Evolutionary conservation across 352 stramenopile species (phyloP).

Genomic region (Aphanomyces stellatus): DNA sequence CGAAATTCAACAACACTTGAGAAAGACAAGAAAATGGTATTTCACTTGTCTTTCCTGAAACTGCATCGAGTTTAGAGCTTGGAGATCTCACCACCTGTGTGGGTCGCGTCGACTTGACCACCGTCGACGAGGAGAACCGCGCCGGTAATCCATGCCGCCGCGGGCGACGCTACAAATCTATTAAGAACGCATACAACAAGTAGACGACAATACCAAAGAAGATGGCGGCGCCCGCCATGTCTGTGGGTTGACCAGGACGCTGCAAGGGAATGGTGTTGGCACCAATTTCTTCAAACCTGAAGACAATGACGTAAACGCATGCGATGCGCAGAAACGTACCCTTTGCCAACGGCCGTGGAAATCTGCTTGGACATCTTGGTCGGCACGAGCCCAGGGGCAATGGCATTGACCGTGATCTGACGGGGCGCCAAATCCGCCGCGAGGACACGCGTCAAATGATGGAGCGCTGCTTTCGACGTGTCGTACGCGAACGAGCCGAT

Average conservation of each 20-base stretch:
- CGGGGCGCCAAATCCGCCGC: conserved; percentile 82
- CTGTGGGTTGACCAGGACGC: conserved; percentile 74
- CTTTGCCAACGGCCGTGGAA: conserved; percentile 31
- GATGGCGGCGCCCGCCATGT: conserved; percentile 92
- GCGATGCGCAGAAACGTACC: neutral
- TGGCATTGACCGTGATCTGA: conserved; percentile 92
- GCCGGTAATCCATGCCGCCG: conserved; percentile 88
- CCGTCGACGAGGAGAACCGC: conserved; percentile 89
- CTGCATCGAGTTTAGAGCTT: neutral
- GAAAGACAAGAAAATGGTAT: too few species aligned
- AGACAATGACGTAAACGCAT: neutral
- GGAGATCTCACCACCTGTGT: neutral
- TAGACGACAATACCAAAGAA: conserved; percentile 34
- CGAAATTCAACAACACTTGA: too few species aligned
- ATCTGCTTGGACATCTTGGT: conserved; percentile 86
- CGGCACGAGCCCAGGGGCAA: conserved; percentile 89
- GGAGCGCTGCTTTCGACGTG: conserved; percentile 90
- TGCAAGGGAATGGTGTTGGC: conserved; percentile 62
- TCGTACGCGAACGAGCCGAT: conserved; percentile 92
- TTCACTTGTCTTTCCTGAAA: too few species aligned
- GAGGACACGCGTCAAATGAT: conserved; percentile 90
- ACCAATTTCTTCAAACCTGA: conserved; percentile 47
- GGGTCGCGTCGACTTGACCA: conserved; percentile 45
- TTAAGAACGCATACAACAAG: neutral
- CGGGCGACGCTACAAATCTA: conserved; percentile 42